These are phyloP conservation scores for Rostrohypoxylon terebratum DNA, from an alignment of 495 filamentous ascomycete species.

Conservation along the genomic window DNA sequence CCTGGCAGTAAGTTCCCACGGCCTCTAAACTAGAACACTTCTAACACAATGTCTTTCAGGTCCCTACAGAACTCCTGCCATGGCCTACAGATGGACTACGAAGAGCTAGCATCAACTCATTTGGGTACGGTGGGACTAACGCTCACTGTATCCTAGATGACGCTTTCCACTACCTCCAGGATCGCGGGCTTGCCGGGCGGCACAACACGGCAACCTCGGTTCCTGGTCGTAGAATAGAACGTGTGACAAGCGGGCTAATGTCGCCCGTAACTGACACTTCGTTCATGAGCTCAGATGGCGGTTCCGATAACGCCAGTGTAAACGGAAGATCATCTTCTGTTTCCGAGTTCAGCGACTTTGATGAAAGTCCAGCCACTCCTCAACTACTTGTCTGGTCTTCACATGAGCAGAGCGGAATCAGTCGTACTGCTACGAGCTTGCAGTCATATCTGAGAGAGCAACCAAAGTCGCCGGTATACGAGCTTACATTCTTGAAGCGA, in stretches of 20 bases:
- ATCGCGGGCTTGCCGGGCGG: conserved; percentile 31
- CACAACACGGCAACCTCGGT: conserved; percentile 41
- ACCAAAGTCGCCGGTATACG: conserved; percentile 23
- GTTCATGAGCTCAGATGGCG: conserved; percentile 33
- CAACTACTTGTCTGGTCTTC: conserved; percentile 47
- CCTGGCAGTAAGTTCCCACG: conserved; percentile 17
- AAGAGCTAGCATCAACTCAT: conserved; percentile 52
- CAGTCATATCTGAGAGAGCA: conserved; percentile 39
- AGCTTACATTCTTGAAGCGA: conserved; percentile 31
- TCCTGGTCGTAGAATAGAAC: conserved; percentile 22
- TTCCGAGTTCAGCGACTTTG: conserved; percentile 39
- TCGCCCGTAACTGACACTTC: conserved; percentile 29
- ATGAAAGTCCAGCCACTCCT: conserved; percentile 32
- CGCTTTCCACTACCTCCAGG: conserved; percentile 42
- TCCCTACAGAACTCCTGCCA: conserved; percentile 44
- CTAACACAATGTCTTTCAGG: conserved; percentile 13
- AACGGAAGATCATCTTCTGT: conserved; percentile 35
- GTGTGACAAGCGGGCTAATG: not conserved
- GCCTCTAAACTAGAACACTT: not conserved
- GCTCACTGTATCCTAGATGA: conserved; percentile 52
- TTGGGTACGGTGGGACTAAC: conserved; percentile 58
- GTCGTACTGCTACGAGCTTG: conserved; percentile 35
- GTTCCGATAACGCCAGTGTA: conserved; percentile 34
- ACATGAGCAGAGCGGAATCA: conserved; percentile 48
- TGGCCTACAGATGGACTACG: conserved; percentile 49